Evolutionary conservation across 257 asterid genomes (phyloP).

Genomic region (Verbena officinalis): DNA sequence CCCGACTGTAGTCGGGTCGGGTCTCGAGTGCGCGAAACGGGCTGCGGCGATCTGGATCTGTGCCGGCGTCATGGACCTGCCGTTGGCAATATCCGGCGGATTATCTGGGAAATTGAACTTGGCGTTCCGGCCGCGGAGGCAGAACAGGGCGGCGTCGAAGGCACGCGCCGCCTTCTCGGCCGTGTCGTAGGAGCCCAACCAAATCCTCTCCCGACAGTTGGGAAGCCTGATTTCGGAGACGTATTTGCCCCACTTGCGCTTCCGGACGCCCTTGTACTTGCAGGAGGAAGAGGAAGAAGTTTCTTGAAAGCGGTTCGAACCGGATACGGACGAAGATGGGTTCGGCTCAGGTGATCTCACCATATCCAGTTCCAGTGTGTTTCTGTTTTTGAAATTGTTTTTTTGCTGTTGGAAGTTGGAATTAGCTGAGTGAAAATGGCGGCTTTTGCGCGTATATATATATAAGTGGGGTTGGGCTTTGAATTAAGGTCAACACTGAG

Average conservation of each 20-base stretch:
- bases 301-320: not conserved
- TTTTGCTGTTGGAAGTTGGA: too few species aligned
- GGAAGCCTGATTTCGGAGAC: constrained; percentile 78
- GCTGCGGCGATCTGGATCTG: constrained; percentile 77
- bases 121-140: constrained; percentile 68
- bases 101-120: constrained; percentile 66
- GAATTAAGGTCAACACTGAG: constrained; percentile 27
- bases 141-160: constrained; percentile 66
- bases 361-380: constrained; percentile 33
- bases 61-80: constrained; percentile 51
- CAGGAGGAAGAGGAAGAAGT: constrained; percentile 35
- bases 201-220: constrained; percentile 68
- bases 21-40: constrained; percentile 47
- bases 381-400: not conserved
- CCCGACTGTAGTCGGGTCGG: constrained; percentile 15
- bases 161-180: constrained; percentile 82
- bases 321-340: not conserved
- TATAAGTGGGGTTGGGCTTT: constrained; percentile 31
- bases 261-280: constrained; percentile 64
- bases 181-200: constrained; percentile 77
- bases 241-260: constrained; percentile 79
- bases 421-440: constrained; percentile 50
- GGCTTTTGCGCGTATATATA: constrained; percentile 49
- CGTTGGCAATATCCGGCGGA: constrained; percentile 50
- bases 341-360: constrained; percentile 41